phyloP scores from a whole-genome alignment of 2,329 filamentous ascomycete species.

The Diaporthe velutina region DNA sequence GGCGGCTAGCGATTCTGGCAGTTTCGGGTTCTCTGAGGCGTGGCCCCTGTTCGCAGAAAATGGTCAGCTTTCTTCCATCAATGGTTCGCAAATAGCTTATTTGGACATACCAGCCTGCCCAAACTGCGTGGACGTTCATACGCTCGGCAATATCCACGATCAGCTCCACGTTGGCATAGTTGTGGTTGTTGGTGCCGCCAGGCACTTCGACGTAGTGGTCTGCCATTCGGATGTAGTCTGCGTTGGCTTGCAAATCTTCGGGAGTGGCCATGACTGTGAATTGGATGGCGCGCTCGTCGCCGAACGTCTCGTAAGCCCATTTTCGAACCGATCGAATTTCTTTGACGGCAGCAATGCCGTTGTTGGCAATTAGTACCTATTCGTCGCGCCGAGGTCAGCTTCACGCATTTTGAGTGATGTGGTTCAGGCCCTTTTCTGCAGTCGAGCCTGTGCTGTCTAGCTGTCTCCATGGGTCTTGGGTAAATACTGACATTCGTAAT shows the following conservation, averaged over 20 bases:
- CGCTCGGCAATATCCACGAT: constrained; percentile 99
- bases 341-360: constrained; percentile 99
- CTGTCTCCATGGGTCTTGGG: neutral
- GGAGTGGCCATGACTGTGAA: constrained; percentile 99
- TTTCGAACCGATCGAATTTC: constrained; percentile 99
- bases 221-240: constrained; percentile 99
- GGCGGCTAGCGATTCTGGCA: constrained; percentile 94
- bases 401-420: neutral
- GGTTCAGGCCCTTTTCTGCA: neutral
- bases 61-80: constrained; percentile 27
- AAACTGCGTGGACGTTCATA: constrained; percentile 98
- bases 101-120: constrained; percentile 90
- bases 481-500: constrained; percentile 87
- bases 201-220: constrained; percentile 99
- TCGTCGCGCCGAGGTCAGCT: neutral
- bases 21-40: constrained; percentile 97
- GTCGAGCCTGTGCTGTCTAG: neutral
- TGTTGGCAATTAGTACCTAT: constrained; percentile 98
- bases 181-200: constrained; percentile 99
- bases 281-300: constrained; percentile 97
- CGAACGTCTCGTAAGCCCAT: constrained; percentile 99
- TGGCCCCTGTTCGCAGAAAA: constrained; percentile 76
- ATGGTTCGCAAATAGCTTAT: constrained; percentile 38
- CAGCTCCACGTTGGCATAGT: constrained; percentile 99
- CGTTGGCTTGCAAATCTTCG: constrained; percentile 96